Percentiles rank a stretch among this genome's conserved stretches.
Conservation (phyloP, 177 flowering plant genomes). For the Tripterygium wilfordii region DNA sequence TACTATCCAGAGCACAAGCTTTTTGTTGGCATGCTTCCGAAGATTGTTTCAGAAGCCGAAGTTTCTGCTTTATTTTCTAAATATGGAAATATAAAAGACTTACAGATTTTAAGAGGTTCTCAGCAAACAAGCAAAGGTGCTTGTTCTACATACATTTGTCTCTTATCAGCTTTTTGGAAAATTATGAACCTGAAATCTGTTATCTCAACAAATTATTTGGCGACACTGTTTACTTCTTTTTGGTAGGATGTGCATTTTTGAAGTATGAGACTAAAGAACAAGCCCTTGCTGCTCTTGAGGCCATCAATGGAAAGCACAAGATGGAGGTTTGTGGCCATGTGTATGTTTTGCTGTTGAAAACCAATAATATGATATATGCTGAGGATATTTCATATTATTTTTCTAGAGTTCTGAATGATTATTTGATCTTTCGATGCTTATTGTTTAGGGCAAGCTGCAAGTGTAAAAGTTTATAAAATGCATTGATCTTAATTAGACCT, state of each 20-base stretch:
- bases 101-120: slow-evolving; percentile 91
- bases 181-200: not conserved
- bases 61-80: slow-evolving; percentile 70
- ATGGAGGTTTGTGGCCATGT: slow-evolving; percentile 81
- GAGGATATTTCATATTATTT: no score
- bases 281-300: slow-evolving; percentile 90
- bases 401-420: no score
- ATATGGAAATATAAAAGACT: slow-evolving; percentile 82
- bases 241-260: slow-evolving; percentile 92
- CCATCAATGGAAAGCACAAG: slow-evolving; percentile 85
- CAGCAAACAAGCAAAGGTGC: slow-evolving; percentile 97
- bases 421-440: no score
- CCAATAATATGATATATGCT: no score
- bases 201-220: slow-evolving; percentile 3
- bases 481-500: no score
- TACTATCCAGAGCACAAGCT: slow-evolving; percentile 83
- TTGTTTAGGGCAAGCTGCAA: no score
- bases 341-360: not conserved
- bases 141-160: not conserved
- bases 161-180: not conserved
- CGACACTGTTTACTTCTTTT: not conserved
- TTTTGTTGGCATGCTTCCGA: slow-evolving; percentile 98
- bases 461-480: no score
- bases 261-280: slow-evolving; percentile 96
- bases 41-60: slow-evolving; percentile 86